phyloP scores from a whole-genome alignment of 768 basidiomycete species.

The Gymnopilus junonius region DNA sequence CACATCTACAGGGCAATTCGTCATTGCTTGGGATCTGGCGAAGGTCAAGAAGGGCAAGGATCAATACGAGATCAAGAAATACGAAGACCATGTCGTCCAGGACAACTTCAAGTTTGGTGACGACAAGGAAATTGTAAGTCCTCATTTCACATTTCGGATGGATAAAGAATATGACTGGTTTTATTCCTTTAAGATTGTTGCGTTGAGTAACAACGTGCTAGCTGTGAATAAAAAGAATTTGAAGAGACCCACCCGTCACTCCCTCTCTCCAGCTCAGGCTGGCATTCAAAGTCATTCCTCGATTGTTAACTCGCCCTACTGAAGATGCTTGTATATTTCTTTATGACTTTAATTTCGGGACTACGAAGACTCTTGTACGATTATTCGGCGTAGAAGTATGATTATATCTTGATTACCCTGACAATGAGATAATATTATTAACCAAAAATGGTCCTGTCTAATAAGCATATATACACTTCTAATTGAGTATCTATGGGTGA shows the following conservation, averaged over 20 bases:
- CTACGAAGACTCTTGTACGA: conserved; percentile 15
- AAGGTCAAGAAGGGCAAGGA: conserved; percentile 94
- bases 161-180: conserved; percentile 1
- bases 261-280: conserved; percentile 50
- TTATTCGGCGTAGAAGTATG: background rate
- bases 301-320: conserved; percentile 75
- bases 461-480: background rate
- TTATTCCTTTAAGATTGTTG: conserved; percentile 74
- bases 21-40: conserved; percentile 96
- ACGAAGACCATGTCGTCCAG: conserved; percentile 92
- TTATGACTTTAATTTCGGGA: conserved; percentile 9
- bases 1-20: conserved; percentile 89
- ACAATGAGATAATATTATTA: conserved; percentile 7
- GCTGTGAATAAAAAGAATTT: conserved; percentile 94
- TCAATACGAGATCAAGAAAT: conserved; percentile 96
- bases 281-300: conserved; percentile 53
- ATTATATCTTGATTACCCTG: conserved; percentile 18
- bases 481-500: background rate
- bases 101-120: conserved; percentile 98
- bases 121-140: conserved; percentile 91
- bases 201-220: conserved; percentile 91
- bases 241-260: conserved; percentile 78
- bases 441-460: background rate
- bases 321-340: background rate
- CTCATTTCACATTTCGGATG: background rate